Evolutionary conservation across 1,284 basidiomycete genomes (phyloP), one percentile per base, ranked within the genome.

Genomic region (Heterobasidion irregulare): DNA sequence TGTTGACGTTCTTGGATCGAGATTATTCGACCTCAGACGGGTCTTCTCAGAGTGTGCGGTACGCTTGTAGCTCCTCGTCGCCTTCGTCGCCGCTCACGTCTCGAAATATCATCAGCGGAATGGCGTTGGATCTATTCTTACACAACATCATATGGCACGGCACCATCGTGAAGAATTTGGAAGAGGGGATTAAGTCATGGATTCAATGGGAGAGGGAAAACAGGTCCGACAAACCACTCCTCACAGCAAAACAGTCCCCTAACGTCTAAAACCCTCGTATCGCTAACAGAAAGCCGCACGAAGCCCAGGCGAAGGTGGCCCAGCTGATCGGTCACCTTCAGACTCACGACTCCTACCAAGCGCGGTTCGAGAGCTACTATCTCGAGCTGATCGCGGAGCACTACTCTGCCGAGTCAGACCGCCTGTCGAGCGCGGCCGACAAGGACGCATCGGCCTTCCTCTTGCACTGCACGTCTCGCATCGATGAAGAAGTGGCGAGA

Each of bases 1-100:
- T 86, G 19, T 64, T 87, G 56, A 77, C 84, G 0, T 84, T 83
- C 61, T 68, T 88, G 46, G 83, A 89, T 62, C 80, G 84, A 63
- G 71, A 72, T 0, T 84, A 83, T 60, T 68, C 83, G 1, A 63
- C 64, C 2, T 69, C 75, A 54, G 67, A 70, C 34, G 63, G 69
- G 41, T 58, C 67, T 8, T 58, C 71, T 8, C 56, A 61, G 13
- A 66, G 64, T 18, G 76, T 82, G 46, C 74, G 65, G 84, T 83
- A 59, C 52, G 59, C 62, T 12, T 48, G 47, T 10, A 7, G 13
- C 19, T 16, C 8, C 10, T 34, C 19, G 10, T 26, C 12, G 34
- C 8, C 15, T 34, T 7, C n/a, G 26, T 34, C 18, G 2, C 15
- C 16, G n/a, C 53, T 53, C n/a, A 41, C 12, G 4, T 34, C 26